These are phyloP conservation scores for Kernera saxatilis DNA, from an alignment of 345 rosid species.

Conservation along the genomic window DNA sequence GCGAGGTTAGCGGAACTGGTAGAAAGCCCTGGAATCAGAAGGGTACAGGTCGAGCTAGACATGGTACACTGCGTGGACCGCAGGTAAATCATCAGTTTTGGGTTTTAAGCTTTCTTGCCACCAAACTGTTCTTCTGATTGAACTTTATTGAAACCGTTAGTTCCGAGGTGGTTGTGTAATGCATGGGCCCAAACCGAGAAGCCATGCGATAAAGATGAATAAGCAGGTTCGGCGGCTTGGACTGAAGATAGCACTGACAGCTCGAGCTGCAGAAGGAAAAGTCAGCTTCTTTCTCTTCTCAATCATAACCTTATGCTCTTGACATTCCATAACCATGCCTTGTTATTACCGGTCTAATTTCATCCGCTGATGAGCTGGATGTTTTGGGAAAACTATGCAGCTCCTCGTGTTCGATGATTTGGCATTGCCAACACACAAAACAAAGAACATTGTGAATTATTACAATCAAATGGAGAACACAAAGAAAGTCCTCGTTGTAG, in stretches of 20 bases:
- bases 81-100: conserved; percentile 48
- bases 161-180: conserved; percentile 83
- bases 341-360: neutral
- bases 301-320: neutral
- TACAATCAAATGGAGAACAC: conserved; percentile 66
- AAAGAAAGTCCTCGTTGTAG: conserved; percentile 78
- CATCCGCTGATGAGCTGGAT: neutral
- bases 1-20: conserved; percentile 97
- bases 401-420: conserved; percentile 80
- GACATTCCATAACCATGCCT: neutral
- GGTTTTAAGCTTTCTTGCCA: neutral
- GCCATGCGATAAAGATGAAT: conserved; percentile 85
- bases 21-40: conserved; percentile 87
- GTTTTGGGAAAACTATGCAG: conserved; percentile 36
- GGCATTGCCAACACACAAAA: conserved; percentile 78
- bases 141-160: conserved; percentile 31
- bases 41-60: conserved; percentile 90
- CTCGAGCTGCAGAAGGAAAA: conserved; percentile 96
- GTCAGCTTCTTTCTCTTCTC: conserved; percentile 37
- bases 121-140: neutral
- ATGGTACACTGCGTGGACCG: conserved; percentile 80
- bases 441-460: conserved; percentile 68
- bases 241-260: conserved; percentile 82
- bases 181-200: conserved; percentile 96
- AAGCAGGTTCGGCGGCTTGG: conserved; percentile 92